Evolutionary conservation across 1,284 basidiomycete species (phyloP), one percentile per base, ranked within the genome.

Genomic region (Trametes polyzona): DNA sequence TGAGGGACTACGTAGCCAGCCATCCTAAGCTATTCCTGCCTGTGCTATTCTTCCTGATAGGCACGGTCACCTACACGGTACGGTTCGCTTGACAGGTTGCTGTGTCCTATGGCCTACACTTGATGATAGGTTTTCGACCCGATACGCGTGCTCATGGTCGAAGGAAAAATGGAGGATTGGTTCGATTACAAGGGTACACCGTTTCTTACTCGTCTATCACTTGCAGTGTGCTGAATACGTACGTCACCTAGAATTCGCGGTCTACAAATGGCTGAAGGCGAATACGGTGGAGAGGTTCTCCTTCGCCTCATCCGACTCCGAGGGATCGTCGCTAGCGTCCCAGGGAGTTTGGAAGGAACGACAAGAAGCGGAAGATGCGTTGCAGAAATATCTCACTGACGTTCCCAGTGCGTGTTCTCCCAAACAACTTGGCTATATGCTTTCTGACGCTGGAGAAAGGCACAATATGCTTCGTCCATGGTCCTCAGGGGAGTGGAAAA

Each of bases 401-500:
- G 74, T 83, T 39, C 93, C 93, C 8, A 78, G 91, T 86, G 68
- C 8, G 79, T 66, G 33, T 44, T n/a, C n/a, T 10, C 2, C 12
- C 36, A 11, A 39, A 17, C 27, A 24, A 21, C 49, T 12, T 10
- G 17, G 29, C 14, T 21, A 35, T 39, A 30, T 32, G 16, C 8
- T 12, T 10, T 17, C 11, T n/a, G 8, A 19, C 16, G 3, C 4
- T 5, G 14, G 26, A 16, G 11, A 32, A 50, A 87, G 86, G 73
- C 23, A 89, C 88, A 2, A 75, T 91, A 30, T 79, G 86, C n/a
- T 91, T 96, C 61, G 75, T 99, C 19, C 90, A 96, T 46, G 96
- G 96, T 1, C 96, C 96, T 0, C 88, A 91, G 57, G 96, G 96
- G 2, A 93, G 90, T 59, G 96, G 96, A 4, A 98, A 98, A 74